Base-by-base conservation (phyloP, 2,329 filamentous ascomycete genomes). In the Ceratocystis cacaofunesta region DNA sequence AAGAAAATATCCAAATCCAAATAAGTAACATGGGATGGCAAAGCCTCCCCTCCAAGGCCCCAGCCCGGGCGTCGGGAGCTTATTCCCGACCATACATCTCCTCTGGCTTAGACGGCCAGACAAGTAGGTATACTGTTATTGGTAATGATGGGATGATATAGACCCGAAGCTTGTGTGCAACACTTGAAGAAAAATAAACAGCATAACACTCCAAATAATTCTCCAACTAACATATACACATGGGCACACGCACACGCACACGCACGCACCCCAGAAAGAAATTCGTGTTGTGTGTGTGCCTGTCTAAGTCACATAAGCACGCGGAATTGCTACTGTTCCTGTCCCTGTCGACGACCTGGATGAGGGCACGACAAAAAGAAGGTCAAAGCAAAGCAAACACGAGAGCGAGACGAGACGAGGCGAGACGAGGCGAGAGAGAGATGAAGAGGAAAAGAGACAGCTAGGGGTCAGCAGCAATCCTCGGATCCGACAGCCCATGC, bases 351-450 rank as follows among this genome's bases (percentile, higher is more conserved):
- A 41, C 10, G 12, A 41, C 36, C 10, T 15, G 36, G 36, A 41
- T 15, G 36, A 12, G 12, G 36, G 36, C 36, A 15, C 36, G 36
- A 15, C 36, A 41, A 41, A 22, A 58, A 32, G 28, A 58, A 30
- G 55, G 55, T 28, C 55, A 30, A 58, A 58, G 55, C 55, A 58
- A 58, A 41, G n/a, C 55, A 58, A 58, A 58, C 55, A 58, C 55
- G 28, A 58, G 55, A 10, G 36, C 36, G 36, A 41, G 36, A 41
- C 36, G 36, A 41, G 10, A 4, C 36, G 10, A 41, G 32, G 8
- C 32, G 32, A 36, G 32, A 10, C 32, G 32, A 36, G 36, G 36
- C 36, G 36, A 41, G 32, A 36, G 32, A 41, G 12, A 41, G 10
- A 41, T 12, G 10, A 41, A 41, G 36, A 41, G 36, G 10, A 41